phyloP scores from a whole-genome alignment of 306 rosid genomes.

The Mimosa bimucronata region DNA sequence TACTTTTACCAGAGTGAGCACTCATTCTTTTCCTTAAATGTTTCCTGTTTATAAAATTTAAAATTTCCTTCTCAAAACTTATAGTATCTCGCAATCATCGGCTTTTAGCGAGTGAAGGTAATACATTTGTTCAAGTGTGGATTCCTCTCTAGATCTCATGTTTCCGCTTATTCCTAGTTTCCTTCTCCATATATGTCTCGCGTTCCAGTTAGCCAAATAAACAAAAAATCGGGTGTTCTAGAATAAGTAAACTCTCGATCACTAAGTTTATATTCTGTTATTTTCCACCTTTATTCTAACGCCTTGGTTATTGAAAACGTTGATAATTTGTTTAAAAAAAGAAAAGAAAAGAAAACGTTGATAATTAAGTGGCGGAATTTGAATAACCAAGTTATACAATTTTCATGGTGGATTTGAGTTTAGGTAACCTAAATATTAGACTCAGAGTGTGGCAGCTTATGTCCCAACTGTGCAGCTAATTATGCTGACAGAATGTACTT shows the following conservation, averaged over 20 bases:
- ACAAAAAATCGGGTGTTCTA: background rate
- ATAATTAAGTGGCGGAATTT: background rate
- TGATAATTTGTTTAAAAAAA: too few relatives aligned
- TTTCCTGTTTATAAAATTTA: background rate
- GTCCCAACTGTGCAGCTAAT: background rate
- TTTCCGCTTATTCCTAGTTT: background rate
- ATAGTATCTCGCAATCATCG: background rate
- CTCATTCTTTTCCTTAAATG: background rate
- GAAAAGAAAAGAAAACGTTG: too few relatives aligned
- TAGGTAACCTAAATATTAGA: background rate
- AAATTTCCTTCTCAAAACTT: slow-evolving; percentile 2
- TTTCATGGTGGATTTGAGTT: background rate
- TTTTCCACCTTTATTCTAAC: background rate
- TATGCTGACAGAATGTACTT: background rate
- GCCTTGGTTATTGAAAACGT: too few relatives aligned
- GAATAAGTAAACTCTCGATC: background rate
- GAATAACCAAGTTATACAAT: background rate
- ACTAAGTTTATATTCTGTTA: background rate
- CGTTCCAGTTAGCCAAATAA: background rate
- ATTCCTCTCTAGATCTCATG: background rate
- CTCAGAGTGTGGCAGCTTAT: background rate
- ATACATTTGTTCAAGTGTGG: background rate
- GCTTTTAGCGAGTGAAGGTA: background rate
- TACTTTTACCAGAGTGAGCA: background rate
- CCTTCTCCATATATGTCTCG: background rate